Percentiles rank a stretch among this genome's conserved stretches.
phyloP scores from a whole-genome alignment of 1,139 yeast species.

The Zygosaccharomyces sapae region DNA sequence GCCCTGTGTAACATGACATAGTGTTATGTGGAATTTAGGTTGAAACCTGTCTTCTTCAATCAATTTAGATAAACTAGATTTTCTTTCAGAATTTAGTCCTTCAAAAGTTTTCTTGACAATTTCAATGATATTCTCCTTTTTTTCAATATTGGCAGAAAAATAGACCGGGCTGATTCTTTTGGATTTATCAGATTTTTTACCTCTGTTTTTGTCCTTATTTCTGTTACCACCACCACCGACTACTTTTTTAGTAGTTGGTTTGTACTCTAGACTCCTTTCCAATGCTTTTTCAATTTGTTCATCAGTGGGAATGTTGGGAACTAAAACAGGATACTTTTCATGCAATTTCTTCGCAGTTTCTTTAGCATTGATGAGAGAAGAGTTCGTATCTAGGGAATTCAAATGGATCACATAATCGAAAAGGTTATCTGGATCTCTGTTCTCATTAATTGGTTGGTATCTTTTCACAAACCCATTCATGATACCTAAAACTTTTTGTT shows the following conservation, averaged over 20 bases:
- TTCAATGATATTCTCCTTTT: constrained; percentile 15
- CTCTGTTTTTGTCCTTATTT: constrained; percentile 17
- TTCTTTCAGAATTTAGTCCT: constrained; percentile 8
- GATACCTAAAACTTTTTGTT: constrained; percentile 50
- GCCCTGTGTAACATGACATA: constrained; percentile 51
- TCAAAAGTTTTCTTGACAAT: constrained; percentile 14
- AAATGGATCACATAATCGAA: constrained; percentile 66
- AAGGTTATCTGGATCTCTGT: constrained; percentile 53
- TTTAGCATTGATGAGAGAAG: constrained; percentile 53
- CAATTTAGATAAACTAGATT: constrained; percentile 29
- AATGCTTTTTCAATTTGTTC: constrained; percentile 44
- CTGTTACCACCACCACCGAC: constrained; percentile 30
- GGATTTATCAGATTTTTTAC: constrained; percentile 10
- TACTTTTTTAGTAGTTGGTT: constrained; percentile 48
- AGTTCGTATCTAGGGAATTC: constrained; percentile 41
- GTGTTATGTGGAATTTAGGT: constrained; percentile 67
- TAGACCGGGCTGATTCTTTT: constrained; percentile 38
- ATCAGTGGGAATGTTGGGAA: constrained; percentile 45
- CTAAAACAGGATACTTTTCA: constrained; percentile 45
- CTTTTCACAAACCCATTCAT: constrained; percentile 71
- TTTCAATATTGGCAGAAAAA: constrained; percentile 38
- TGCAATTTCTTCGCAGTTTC: constrained; percentile 42
- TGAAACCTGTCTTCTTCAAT: constrained; percentile 45
- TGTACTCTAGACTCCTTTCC: constrained; percentile 46
- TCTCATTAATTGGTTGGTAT: constrained; percentile 54